Evolutionary conservation across 202 grass and related monocot species (phyloP).

Genomic region (Alloteropsis angusta): DNA sequence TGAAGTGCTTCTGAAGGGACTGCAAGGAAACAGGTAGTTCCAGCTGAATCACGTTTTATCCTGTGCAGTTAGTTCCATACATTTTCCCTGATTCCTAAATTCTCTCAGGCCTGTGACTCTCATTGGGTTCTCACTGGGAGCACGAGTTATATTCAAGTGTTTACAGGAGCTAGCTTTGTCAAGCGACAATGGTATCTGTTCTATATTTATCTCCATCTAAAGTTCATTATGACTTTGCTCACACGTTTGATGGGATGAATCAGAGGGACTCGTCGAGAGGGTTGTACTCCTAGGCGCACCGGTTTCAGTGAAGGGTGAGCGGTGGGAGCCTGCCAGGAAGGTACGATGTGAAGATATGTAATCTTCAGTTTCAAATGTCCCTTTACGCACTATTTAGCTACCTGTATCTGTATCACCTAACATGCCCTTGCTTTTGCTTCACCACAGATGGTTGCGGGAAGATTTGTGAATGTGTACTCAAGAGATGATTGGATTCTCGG

Average conservation of each 20-base stretch:
- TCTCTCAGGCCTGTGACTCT: constrained; percentile 79
- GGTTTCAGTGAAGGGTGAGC: constrained; percentile 70
- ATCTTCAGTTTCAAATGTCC: not conserved
- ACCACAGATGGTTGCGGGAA: constrained; percentile 72
- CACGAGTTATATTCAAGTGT: constrained; percentile 91
- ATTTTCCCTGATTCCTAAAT: not conserved
- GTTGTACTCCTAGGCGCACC: constrained; percentile 87
- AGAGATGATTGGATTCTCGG: constrained; percentile 98
- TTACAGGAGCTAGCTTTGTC: constrained; percentile 74
- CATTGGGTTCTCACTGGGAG: constrained; percentile 84
- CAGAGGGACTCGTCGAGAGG: constrained; percentile 92
- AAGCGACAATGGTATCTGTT: constrained; percentile 57
- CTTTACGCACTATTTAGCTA: not conserved
- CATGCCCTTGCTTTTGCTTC: not conserved
- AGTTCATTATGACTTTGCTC: not conserved
- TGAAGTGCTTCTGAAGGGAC: constrained; percentile 77
- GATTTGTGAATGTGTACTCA: constrained; percentile 90
- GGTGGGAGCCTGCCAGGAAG: constrained; percentile 79
- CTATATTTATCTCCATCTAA: not conserved
- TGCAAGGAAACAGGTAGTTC: constrained; percentile 89
- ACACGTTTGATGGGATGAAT: constrained; percentile 14
- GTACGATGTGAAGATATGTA: constrained; percentile 18
- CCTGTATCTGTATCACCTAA: constrained; percentile 9
- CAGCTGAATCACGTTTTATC: constrained; percentile 1
- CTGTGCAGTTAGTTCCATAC: not conserved